phyloP scores from a whole-genome alignment of 805 yeast species.

The Lachancea waltii region DNA sequence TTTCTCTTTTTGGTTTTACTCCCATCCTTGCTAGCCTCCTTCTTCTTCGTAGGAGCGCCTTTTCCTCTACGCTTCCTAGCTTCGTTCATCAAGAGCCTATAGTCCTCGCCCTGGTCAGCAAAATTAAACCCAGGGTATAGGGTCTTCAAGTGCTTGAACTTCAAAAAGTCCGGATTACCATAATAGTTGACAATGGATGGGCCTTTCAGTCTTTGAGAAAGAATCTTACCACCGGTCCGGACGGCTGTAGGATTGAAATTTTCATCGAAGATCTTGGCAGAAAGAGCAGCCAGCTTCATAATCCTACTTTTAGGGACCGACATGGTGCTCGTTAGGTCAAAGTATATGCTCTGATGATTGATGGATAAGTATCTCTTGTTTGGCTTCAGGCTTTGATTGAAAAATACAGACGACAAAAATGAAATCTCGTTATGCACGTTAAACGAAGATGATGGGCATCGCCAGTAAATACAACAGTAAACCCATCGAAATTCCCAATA shows the following conservation, averaged over 20 bases:
- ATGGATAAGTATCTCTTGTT: too few species aligned
- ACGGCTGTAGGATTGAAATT: constrained; percentile 58
- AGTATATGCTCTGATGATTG: too few species aligned
- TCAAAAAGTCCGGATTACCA: constrained; percentile 66
- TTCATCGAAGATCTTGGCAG: constrained; percentile 62
- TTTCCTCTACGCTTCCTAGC: constrained; percentile 78
- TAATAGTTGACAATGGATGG: constrained; percentile 64
- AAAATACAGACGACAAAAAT: too few species aligned
- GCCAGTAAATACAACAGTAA: too few species aligned
- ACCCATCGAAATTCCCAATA: too few species aligned
- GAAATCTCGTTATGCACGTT: too few species aligned
- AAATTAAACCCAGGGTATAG: constrained; percentile 46
- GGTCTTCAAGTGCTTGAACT: constrained; percentile 50
- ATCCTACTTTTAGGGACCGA: constrained; percentile 41
- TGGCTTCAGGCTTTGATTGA: too few species aligned
- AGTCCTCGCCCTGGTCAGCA: constrained; percentile 61
- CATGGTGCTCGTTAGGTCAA: constrained; percentile 18
- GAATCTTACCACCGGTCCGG: constrained; percentile 69
- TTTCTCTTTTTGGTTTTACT: constrained; percentile 36
- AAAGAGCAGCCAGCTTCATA: constrained; percentile 49
- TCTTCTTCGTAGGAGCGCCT: constrained; percentile 78
- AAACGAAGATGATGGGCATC: too few species aligned
- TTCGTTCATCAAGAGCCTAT: constrained; percentile 58
- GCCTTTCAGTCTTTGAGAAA: constrained; percentile 65
- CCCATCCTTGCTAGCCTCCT: constrained; percentile 36